Evolutionary conservation across 2,329 filamentous ascomycete species (phyloP).

Genomic region (Fusarium annulatum): DNA sequence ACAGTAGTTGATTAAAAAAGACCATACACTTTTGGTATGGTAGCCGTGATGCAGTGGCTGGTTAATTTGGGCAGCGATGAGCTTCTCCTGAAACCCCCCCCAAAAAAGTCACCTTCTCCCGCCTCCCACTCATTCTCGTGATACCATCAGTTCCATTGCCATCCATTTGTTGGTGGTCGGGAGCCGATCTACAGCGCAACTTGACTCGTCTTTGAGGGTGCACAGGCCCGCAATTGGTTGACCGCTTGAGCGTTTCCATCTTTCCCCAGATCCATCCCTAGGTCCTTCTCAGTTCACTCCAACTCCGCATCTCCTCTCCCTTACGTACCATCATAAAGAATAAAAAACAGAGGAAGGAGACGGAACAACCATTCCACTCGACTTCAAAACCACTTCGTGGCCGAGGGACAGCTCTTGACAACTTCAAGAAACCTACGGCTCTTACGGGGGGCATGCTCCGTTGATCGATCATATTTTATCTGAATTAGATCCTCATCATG

Average conservation of each 20-base stretch:
- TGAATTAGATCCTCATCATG: constrained; percentile 40
- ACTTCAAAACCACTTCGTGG: background rate
- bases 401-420: background rate
- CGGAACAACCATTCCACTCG: background rate
- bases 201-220: constrained; percentile 19
- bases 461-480: background rate
- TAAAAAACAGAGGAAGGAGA: constrained; percentile 8
- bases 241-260: constrained; percentile 3
- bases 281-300: background rate
- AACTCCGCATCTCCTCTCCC: constrained; percentile 25
- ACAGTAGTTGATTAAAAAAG: constrained; percentile 6
- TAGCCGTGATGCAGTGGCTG: background rate
- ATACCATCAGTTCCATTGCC: constrained; percentile 16
- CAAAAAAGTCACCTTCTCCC: background rate
- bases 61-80: constrained; percentile 1
- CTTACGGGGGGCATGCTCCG: background rate
- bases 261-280: background rate
- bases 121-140: constrained; percentile 19
- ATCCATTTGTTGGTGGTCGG: background rate
- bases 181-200: constrained; percentile 16
- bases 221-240: constrained; percentile 31
- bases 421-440: background rate
- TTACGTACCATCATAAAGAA: background rate
- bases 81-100: constrained; percentile 20
- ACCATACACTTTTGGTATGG: background rate